phyloP scores from a whole-genome alignment of 1,284 basidiomycete genomes.

The Naganishia albida region DNA sequence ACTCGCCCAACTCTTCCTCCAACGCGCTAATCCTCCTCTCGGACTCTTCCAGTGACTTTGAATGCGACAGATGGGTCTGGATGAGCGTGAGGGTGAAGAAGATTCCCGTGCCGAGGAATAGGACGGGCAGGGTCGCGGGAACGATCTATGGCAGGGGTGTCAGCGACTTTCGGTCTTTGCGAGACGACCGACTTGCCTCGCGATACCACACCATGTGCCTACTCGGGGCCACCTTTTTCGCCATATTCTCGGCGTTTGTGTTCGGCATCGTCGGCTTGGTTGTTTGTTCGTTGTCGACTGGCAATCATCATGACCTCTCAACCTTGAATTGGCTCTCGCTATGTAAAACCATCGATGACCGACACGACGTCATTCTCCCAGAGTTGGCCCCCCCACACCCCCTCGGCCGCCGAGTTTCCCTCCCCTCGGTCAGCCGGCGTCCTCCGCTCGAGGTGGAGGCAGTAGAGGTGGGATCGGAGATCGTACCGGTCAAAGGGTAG shows the following conservation, averaged over 20 bases:
- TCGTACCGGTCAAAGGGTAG: background rate
- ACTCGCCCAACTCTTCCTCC: slow-evolving; percentile 44
- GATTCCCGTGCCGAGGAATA: slow-evolving; percentile 47
- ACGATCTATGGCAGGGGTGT: slow-evolving; percentile 35
- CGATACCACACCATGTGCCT: slow-evolving; percentile 48
- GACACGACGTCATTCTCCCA: no score
- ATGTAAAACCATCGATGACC: no score
- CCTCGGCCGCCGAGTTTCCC: no score
- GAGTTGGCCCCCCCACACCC: no score
- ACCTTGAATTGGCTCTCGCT: background rate
- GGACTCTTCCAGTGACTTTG: slow-evolving; percentile 45
- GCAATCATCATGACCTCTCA: no score
- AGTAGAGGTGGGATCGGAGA: background rate
- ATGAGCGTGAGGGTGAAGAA: slow-evolving; percentile 36
- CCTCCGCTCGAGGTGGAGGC: background rate
- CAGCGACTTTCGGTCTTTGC: background rate
- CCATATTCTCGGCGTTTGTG: slow-evolving; percentile 2
- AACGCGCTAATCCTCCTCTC: slow-evolving; percentile 45
- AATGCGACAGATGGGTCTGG: slow-evolving; percentile 48
- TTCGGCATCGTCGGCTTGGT: background rate
- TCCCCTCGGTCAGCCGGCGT: background rate
- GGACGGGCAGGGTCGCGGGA: slow-evolving; percentile 53
- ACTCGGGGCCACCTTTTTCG: slow-evolving; percentile 35
- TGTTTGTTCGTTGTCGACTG: background rate
- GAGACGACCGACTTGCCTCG: slow-evolving; percentile 37